Evolutionary conservation across 768 basidiomycete genomes (phyloP), one percentile per base, ranked within the genome.

Genomic region (Termitomyces sp.): DNA sequence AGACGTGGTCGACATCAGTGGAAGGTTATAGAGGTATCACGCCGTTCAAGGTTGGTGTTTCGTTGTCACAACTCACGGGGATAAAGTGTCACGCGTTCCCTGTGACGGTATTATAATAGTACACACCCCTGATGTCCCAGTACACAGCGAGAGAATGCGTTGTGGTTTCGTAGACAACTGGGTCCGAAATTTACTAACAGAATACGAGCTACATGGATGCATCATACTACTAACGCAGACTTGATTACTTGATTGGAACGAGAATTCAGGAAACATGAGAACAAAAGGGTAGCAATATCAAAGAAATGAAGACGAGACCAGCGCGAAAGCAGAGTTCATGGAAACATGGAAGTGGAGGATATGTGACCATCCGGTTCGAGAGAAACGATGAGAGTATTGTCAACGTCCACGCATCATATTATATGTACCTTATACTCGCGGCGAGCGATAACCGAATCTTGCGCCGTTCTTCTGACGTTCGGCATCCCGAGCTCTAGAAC

Each of bases 1-100:
- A 6, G 66, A 54, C 61, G 75, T 70, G 12, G 72, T 71, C 23
- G 77, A 68, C 80, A 81, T 82, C 5, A 21, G 30, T n/a, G 11
- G 35, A 19, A 23, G 23, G 23, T 23, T 23, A 23, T 23, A 23
- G 23, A 23, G 23, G 23, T 23, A 23, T 23, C 23, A 23, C 23
- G 23, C 23, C 23, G 23, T 23, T 23, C 23, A 23, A 23, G 23
- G 23, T 23, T 23, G 23, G 2, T 23, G 30, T 8, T 17, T 28
- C 11, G 12, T 31, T 19, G 50, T 57, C 56, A 52, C 56, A 17
- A 15, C 17, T 62, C 62, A 62, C 62, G 56, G 41, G 56, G 19
- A 45, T 42, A 4, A 51, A 17, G n/a, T 14, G 59, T 58, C 59
- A 60, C 62, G 62, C 54, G 59, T 60, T 48, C 33, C 33, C 23